phyloP scores from a whole-genome alignment of 1,284 basidiomycete species.

The Entoloma clypeatum region DNA sequence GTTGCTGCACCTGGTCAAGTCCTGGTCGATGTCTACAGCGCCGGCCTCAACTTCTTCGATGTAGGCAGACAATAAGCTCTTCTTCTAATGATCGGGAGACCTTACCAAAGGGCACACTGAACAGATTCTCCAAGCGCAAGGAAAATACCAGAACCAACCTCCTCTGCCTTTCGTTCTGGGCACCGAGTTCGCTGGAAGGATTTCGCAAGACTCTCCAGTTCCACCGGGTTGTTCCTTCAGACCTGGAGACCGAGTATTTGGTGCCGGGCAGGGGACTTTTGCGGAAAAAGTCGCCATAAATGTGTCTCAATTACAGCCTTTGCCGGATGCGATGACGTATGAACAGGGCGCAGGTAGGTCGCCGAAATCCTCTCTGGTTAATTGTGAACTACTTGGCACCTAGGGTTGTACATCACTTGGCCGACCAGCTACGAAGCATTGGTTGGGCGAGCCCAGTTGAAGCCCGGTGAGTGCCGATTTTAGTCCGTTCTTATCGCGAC shows the following conservation, averaged over 20 bases:
- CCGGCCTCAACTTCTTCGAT: constrained; percentile 80
- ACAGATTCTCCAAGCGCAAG: constrained; percentile 81
- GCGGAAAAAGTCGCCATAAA: constrained; percentile 67
- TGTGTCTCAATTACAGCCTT: constrained; percentile 37
- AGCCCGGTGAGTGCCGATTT: constrained; percentile 48
- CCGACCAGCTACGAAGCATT: constrained; percentile 89
- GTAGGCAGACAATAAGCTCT: constrained; percentile 42
- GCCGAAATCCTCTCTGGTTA: background rate
- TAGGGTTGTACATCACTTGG: constrained; percentile 79
- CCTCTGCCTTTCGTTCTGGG: constrained; percentile 83
- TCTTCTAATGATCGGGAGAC: background rate
- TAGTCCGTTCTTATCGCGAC: background rate
- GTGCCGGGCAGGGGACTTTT: constrained; percentile 77
- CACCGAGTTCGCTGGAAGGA: constrained; percentile 82
- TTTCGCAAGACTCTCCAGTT: constrained; percentile 73
- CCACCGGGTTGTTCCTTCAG: constrained; percentile 79
- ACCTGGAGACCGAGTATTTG: constrained; percentile 88
- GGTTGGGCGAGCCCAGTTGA: constrained; percentile 77
- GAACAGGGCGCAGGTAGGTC: constrained; percentile 38
- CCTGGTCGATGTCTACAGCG: constrained; percentile 79
- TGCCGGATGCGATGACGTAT: constrained; percentile 37
- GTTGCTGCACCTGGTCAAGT: constrained; percentile 55
- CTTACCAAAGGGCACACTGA: background rate
- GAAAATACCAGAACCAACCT: constrained; percentile 84
- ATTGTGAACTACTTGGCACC: background rate